Percentiles rank a stretch among this genome's conserved stretches.
Evolutionary conservation across 2,329 filamentous ascomycete species (phyloP).

Genomic region (Pseudonectria foliicola): DNA sequence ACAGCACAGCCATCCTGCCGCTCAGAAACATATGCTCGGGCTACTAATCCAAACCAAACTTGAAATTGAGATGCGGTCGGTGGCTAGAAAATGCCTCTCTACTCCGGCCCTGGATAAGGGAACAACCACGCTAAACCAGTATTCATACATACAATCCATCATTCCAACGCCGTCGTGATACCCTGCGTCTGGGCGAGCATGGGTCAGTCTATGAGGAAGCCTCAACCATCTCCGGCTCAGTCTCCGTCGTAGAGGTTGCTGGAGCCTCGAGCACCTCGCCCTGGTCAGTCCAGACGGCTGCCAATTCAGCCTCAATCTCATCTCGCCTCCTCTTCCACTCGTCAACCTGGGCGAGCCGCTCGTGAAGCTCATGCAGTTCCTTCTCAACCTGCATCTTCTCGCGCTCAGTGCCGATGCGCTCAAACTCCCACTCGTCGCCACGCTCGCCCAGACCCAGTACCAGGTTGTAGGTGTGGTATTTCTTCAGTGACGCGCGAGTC

Average conservation of each 20-base stretch:
- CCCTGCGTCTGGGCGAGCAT: no score
- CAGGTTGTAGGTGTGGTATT: slow-evolving; percentile 90
- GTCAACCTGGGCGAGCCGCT: slow-evolving; percentile 73
- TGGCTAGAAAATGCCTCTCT: no score
- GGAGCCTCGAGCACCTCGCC: slow-evolving; percentile 43
- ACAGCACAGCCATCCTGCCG: no score
- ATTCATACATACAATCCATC: no score
- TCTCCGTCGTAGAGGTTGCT: slow-evolving; percentile 14
- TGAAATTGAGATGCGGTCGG: no score
- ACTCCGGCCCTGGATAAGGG: no score
- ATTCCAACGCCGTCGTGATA: no score
- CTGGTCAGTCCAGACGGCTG: slow-evolving; percentile 51
- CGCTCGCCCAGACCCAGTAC: slow-evolving; percentile 72
- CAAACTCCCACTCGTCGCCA: slow-evolving; percentile 85
- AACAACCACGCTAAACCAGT: no score
- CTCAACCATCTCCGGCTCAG: slow-evolving; percentile 3
- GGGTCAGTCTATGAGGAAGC: not conserved
- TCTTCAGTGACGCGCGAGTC: slow-evolving; percentile 87
- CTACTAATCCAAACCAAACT: no score
- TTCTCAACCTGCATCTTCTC: slow-evolving; percentile 93
- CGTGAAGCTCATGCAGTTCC: slow-evolving; percentile 77
- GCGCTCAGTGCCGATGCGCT: slow-evolving; percentile 85
- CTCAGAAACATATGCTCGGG: no score
- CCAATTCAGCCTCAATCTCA: slow-evolving; percentile 79
- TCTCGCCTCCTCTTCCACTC: slow-evolving; percentile 71